A percentile compares a stretch with the other conserved stretches of the same genome.
phyloP scores from a whole-genome alignment of 176 grass and related monocot genomes.

The Triticum timopheevii region DNA sequence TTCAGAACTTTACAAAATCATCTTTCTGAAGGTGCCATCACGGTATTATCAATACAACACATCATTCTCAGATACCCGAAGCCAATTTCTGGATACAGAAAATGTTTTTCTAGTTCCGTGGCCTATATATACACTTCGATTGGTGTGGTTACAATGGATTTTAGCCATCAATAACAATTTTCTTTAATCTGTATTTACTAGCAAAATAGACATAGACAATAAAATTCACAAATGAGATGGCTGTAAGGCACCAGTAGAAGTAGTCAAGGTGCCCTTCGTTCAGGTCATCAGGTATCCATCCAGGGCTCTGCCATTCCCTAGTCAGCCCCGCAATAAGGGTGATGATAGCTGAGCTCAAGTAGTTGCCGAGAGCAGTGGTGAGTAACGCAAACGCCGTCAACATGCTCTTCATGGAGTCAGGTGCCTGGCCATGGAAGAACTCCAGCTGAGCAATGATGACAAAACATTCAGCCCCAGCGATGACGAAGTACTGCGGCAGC shows the following conservation, averaged over 20 bases:
- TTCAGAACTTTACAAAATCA: neutral
- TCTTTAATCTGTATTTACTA: conserved; percentile 76
- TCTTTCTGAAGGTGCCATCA: neutral
- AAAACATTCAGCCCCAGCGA: conserved; percentile 68
- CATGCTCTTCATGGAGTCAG: conserved; percentile 72
- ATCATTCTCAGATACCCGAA: neutral
- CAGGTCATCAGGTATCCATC: conserved; percentile 86
- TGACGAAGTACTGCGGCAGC: conserved; percentile 70
- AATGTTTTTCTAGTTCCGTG: neutral
- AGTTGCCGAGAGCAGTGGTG: conserved; percentile 59
- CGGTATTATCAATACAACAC: neutral
- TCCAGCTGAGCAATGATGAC: conserved; percentile 61
- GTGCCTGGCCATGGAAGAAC: conserved; percentile 71
- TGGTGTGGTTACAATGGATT: neutral
- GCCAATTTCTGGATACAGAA: neutral
- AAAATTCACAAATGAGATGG: conserved; percentile 53
- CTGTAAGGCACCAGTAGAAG: conserved; percentile 63
- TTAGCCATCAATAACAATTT: conserved; percentile 37
- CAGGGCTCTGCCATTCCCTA: conserved; percentile 33
- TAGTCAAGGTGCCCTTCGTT: conserved; percentile 82
- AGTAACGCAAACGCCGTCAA: conserved; percentile 64
- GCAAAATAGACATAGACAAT: conserved; percentile 57
- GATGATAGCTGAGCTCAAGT: conserved; percentile 74
- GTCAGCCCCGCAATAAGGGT: conserved; percentile 43
- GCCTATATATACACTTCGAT: neutral